These are phyloP conservation scores for Coemansia sp. DNA, from an alignment of 192 early-diverging fungal genomes.

Conservation along the genomic window DNA sequence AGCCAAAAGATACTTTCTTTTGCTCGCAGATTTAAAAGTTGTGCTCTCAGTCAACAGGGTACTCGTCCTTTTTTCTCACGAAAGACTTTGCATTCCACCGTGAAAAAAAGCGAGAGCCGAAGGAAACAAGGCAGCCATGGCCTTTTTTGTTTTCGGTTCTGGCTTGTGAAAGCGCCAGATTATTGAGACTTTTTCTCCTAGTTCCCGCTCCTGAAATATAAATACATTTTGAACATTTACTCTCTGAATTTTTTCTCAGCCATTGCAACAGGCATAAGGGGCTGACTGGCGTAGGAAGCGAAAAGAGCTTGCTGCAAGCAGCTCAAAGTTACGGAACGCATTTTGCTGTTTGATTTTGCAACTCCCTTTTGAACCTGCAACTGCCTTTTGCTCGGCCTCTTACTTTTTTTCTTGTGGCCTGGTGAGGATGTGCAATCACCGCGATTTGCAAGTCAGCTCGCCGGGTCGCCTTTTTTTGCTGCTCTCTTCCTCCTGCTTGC, in stretches of 20 bases:
- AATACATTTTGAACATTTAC: too few species aligned
- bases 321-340: too few species aligned
- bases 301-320: background rate
- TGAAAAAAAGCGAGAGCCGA: background rate
- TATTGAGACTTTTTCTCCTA: background rate
- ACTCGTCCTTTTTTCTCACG: background rate
- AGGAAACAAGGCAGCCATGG: background rate
- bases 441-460: background rate
- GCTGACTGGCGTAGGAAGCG: too few species aligned
- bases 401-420: background rate
- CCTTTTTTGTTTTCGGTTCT: background rate
- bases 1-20: background rate
- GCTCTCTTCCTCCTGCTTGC: background rate
- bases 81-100: background rate
- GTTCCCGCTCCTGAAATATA: background rate
- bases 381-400: too few species aligned
- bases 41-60: background rate
- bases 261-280: too few species aligned
- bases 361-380: background rate
- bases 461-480: background rate
- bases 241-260: too few species aligned
- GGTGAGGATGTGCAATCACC: background rate
- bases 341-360: background rate
- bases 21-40: background rate
- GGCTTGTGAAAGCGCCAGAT: background rate